phyloP scores from a whole-genome alignment of 73 alveolate species.

The Uronychia binucleata region DNA sequence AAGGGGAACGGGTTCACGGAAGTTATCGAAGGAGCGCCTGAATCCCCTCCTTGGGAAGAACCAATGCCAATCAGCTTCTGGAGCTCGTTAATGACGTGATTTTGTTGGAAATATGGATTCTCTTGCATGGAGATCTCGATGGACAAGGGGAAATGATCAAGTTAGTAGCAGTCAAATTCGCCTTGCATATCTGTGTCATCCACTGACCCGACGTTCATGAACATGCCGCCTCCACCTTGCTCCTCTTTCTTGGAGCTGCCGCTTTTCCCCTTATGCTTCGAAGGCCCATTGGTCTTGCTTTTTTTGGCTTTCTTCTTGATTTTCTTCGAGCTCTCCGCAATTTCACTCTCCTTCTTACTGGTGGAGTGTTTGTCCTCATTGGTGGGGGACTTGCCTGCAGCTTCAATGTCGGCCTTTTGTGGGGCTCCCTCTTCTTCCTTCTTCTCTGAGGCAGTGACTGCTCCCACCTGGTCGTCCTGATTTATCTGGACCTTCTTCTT shows the following conservation, averaged over 20 bases:
- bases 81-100: neutral
- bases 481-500: neutral
- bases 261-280: neutral
- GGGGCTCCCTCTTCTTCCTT: conserved; percentile 8
- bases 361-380: neutral
- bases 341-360: neutral
- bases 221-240: neutral
- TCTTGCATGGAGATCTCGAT: conserved; percentile 4
- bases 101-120: neutral
- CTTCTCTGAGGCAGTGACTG: neutral
- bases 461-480: neutral
- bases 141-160: conserved; percentile 14
- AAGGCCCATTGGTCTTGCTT: neutral
- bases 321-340: neutral
- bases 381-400: neutral
- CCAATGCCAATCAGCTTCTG: neutral
- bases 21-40: neutral
- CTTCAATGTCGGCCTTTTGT: neutral
- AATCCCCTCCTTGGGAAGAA: neutral
- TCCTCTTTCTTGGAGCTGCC: neutral
- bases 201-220: neutral
- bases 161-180: neutral
- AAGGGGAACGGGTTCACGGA: conserved; percentile 3
- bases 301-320: neutral
- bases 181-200: neutral